A percentile compares a stretch with the other conserved stretches of the same genome.
These are phyloP conservation scores for Cutaneotrichosporon cavernicola DNA, from an alignment of 1,284 basidiomycete species.

Conservation along the genomic window DNA sequence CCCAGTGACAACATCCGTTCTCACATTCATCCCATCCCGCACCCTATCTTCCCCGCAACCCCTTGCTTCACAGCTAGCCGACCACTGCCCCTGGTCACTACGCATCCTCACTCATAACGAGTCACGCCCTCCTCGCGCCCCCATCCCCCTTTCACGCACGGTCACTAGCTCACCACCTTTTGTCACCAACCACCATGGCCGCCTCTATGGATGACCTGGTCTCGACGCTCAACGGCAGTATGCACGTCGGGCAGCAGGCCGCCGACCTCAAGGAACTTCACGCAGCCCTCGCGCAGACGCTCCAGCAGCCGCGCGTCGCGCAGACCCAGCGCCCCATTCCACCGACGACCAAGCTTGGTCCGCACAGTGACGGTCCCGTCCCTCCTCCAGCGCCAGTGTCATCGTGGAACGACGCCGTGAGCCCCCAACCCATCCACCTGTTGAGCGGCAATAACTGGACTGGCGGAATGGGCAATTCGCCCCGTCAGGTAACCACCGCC, in stretches of 20 bases:
- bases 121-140: background rate
- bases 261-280: conserved; percentile 44
- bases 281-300: conserved; percentile 14
- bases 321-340: conserved; percentile 33
- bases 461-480: conserved; percentile 29
- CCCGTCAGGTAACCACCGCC: conserved; percentile 24
- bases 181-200: background rate
- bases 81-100: background rate
- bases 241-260: conserved; percentile 47
- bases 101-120: background rate
- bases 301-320: conserved; percentile 26
- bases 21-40: background rate
- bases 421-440: conserved; percentile 23
- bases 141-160: background rate
- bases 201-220: conserved; percentile 49
- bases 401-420: conserved; percentile 43
- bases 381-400: conserved; percentile 48
- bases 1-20: no score
- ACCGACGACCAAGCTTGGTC: conserved; percentile 25
- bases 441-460: conserved; percentile 16
- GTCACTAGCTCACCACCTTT: background rate
- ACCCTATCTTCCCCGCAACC: background rate
- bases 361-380: conserved; percentile 30
- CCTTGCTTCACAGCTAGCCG: background rate
- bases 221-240: conserved; percentile 40